Evolutionary conservation across 2,329 filamentous ascomycete species (phyloP).

Genomic region (Xylaria sp.): DNA sequence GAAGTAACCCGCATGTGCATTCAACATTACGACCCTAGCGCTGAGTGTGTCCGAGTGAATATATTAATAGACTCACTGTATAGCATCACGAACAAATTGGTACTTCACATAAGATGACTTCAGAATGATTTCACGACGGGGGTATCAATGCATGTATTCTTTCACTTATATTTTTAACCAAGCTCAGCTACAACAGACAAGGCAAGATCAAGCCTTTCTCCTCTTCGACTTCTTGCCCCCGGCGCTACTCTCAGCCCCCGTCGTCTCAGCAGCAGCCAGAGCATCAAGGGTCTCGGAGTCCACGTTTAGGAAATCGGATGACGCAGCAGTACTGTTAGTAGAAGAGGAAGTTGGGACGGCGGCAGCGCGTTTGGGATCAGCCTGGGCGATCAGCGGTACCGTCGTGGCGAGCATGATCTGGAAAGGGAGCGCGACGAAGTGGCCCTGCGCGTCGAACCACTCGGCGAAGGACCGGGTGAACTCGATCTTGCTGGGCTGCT

Average conservation of each 20-base stretch:
- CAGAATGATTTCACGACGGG: constrained; percentile 1
- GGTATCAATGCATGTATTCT: constrained; percentile 21
- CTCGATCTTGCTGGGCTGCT: constrained; percentile 52
- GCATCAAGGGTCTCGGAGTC: constrained; percentile 57
- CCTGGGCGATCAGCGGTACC: constrained; percentile 68
- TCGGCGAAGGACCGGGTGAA: constrained; percentile 70
- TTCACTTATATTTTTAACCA: constrained; percentile 6
- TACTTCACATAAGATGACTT: background rate
- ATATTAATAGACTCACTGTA: too few relatives aligned
- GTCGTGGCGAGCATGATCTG: constrained; percentile 77
- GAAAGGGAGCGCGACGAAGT: constrained; percentile 76
- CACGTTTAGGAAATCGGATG: constrained; percentile 44
- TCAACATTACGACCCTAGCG: background rate
- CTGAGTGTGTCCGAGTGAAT: too few relatives aligned
- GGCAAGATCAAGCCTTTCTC: constrained; percentile 45
- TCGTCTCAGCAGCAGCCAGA: constrained; percentile 36
- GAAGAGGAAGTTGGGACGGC: constrained; percentile 26
- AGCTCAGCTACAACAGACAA: constrained; percentile 9
- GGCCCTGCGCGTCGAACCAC: constrained; percentile 78
- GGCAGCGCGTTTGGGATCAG: constrained; percentile 65
- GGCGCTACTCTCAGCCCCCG: constrained; percentile 32
- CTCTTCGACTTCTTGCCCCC: constrained; percentile 41
- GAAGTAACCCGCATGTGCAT: background rate
- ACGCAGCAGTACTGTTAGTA: background rate
- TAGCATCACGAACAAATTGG: background rate